These are phyloP conservation scores for Corylus avellana DNA, from an alignment of 306 rosid genomes.

Conservation along the genomic window DNA sequence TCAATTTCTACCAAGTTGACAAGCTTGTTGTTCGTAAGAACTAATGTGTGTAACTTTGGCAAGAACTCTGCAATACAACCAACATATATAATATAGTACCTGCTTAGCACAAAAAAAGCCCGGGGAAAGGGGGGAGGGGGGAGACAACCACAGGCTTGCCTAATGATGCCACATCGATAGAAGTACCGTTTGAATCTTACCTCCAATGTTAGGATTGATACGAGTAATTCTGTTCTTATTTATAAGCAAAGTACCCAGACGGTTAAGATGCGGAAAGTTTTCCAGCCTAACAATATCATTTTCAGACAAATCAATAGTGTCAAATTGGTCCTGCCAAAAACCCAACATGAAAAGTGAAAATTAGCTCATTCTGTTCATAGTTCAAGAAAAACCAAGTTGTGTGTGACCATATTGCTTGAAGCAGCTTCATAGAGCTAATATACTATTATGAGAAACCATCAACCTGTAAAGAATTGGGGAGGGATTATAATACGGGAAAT, in stretches of 20 bases:
- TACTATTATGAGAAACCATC: not conserved
- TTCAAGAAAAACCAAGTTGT: not conserved
- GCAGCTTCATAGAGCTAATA: not conserved
- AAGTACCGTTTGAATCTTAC: conserved; percentile 39
- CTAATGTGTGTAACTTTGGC: conserved; percentile 81
- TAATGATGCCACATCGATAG: not conserved
- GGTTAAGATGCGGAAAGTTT: conserved; percentile 78
- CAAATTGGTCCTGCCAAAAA: conserved; percentile 86
- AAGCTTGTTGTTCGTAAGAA: conserved; percentile 93
- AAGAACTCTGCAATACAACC: conserved; percentile 65
- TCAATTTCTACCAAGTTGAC: conserved; percentile 91
- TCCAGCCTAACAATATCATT: conserved; percentile 95
- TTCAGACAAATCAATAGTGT: conserved; percentile 87
- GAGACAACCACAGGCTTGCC: not conserved
- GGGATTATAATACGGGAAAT: not conserved
- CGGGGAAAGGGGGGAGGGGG: too few relatives aligned
- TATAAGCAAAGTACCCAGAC: conserved; percentile 84
- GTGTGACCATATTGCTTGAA: not conserved
- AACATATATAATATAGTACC: conserved; percentile 12
- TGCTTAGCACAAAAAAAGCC: not conserved
- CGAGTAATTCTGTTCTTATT: conserved; percentile 92
- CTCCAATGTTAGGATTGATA: conserved; percentile 83
- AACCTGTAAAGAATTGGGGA: not conserved
- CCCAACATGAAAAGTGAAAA: conserved; percentile 7
- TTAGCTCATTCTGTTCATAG: not conserved